Evolutionary conservation across 2,329 filamentous ascomycete species (phyloP), one percentile per base, ranked within the genome.

Genomic region (Trichoderma gracile): DNA sequence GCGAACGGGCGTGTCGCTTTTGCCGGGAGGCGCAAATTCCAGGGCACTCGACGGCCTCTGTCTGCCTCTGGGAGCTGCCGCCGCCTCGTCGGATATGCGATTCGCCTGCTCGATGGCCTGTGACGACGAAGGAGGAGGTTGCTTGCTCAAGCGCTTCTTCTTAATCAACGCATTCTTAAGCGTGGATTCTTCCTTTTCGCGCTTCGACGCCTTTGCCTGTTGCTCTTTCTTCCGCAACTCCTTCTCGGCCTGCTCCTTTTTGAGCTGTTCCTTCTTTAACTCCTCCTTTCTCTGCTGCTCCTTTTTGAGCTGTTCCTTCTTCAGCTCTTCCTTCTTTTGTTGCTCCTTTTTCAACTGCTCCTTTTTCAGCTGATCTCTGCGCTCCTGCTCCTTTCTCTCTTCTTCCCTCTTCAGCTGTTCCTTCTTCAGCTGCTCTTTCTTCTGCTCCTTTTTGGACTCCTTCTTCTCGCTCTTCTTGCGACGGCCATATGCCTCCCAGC

Each of bases 401-500:
- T 21, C 46, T 50, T 53, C 56, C 43, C 67, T 57, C 42, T 61
- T 65, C 63, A 62, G 56, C 58, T 65, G 59, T n/a, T 59, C 47
- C n/a, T 56, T 55, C 15, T 67, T 63, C 59, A 79, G 74, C 10
- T 74, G 68, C 50, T 68, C 74, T 46, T 78, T 75, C 42, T 72
- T 71, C 23, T 70, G 73, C 65, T 80, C 78, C 57, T 81, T 79
- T 67, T 76, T 80, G 60, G 77, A 80, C 67, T 85, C 82, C 70
- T 80, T 82, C 68, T 82, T 85, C 60, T 77, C 81, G 67, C 84
- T 82, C 70, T 80, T 82, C 69, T 82, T 85, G 68, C 78, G 81
- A 21, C 81, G 79, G 3, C 79, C 79, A 68, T 84, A 84, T 23
- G 83, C 81, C 67, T 86, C 84, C 86, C 86, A 88, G 63, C 81